Evolutionary conservation across 2,329 filamentous ascomycete genomes (phyloP).

Genomic region (Penicillium glabrum): DNA sequence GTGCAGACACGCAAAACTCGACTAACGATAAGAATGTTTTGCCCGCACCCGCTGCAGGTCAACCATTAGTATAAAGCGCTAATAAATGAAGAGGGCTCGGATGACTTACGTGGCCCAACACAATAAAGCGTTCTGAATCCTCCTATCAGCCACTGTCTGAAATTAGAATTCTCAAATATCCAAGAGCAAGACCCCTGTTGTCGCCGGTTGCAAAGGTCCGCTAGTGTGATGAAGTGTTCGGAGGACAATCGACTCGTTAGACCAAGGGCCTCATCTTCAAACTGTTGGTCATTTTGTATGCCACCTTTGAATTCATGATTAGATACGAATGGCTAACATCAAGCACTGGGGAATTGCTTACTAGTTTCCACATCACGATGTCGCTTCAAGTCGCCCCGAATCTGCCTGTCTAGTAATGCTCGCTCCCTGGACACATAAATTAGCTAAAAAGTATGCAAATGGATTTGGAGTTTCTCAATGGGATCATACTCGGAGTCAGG

Average conservation of each 20-base stretch:
- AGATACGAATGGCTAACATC: too few relatives aligned
- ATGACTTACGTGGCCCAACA: too few relatives aligned
- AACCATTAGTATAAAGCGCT: too few relatives aligned
- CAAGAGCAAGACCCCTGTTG: conserved; percentile 26
- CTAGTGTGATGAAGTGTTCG: conserved; percentile 26
- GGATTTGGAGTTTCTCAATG: too few relatives aligned
- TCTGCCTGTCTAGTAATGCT: background rate
- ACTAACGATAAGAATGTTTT: conserved; percentile 36
- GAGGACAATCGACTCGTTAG: conserved; percentile 21
- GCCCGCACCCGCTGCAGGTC: conserved; percentile 27
- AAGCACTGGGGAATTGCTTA: too few relatives aligned
- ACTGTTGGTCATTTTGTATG: background rate
- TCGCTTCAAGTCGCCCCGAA: background rate
- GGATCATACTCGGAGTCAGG: conserved; percentile 21
- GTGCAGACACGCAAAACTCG: too few relatives aligned
- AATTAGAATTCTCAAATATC: conserved; percentile 26
- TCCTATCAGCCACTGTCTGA: conserved; percentile 29
- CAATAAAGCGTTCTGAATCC: conserved; percentile 27
- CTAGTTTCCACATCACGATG: conserved; percentile 6
- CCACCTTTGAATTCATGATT: background rate
- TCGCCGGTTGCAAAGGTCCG: conserved; percentile 29
- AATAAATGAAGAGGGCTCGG: too few relatives aligned
- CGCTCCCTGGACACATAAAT: background rate
- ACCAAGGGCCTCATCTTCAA: background rate
- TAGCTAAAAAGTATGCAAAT: background rate